Evolutionary conservation across 768 basidiomycete species (phyloP).

Genomic region (Lanmaoa rubissima): DNA sequence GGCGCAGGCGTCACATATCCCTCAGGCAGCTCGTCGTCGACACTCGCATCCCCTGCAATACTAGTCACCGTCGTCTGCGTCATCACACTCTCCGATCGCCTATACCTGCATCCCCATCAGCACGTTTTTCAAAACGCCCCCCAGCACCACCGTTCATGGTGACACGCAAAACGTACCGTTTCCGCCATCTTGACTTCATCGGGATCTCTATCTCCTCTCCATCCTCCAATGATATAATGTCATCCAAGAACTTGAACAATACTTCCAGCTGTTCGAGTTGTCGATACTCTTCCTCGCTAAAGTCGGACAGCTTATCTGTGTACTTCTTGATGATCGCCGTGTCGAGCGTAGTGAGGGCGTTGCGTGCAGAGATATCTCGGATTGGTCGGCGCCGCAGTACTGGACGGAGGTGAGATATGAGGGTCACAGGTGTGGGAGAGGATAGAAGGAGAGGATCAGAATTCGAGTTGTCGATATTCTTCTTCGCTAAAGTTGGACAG

Average conservation of each 20-base stretch:
- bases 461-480: too few species aligned
- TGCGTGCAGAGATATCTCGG: slow-evolving; percentile 58
- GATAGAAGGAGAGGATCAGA: too few species aligned
- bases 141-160: background rate
- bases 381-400: slow-evolving; percentile 54
- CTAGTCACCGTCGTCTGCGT: slow-evolving; percentile 44
- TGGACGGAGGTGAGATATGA: too few species aligned
- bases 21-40: slow-evolving; percentile 39
- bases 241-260: too few species aligned
- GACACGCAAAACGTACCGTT: slow-evolving; percentile 45
- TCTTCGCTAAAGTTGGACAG: too few species aligned
- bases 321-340: too few species aligned
- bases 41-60: slow-evolving; percentile 34
- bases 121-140: background rate
- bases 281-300: slow-evolving; percentile 22
- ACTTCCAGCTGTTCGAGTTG: slow-evolving; percentile 31
- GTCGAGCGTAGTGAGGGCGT: slow-evolving; percentile 65
- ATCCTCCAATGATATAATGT: too few species aligned
- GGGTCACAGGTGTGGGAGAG: background rate
- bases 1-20: too few species aligned
- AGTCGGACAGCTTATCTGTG: slow-evolving; percentile 25
- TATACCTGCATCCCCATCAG: slow-evolving; percentile 23
- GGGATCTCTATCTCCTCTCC: too few species aligned
- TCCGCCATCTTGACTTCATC: too few species aligned
- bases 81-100: slow-evolving; percentile 58